A percentile compares a stretch with the other conserved stretches of the same genome.
These are phyloP conservation scores for Inonotus obliquus DNA, from an alignment of 1,284 basidiomycete genomes.

Conservation along the genomic window DNA sequence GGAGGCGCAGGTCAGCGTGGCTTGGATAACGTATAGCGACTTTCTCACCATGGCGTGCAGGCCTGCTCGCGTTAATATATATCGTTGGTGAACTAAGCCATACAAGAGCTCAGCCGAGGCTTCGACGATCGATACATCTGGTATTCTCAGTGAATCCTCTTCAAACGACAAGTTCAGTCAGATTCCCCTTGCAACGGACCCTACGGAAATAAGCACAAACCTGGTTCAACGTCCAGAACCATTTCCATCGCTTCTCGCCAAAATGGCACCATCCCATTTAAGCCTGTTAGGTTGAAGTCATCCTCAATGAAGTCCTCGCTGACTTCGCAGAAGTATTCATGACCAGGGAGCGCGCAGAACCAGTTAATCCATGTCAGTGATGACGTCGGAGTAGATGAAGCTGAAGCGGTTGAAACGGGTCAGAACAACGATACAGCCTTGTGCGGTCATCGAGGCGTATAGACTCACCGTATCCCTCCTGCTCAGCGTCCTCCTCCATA, in stretches of 20 bases:
- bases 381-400: conserved; percentile 80
- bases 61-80: conserved; percentile 92
- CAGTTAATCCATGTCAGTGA: conserved; percentile 96
- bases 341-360: conserved; percentile 98
- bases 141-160: conserved; percentile 90
- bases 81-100: conserved; percentile 96
- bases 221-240: conserved; percentile 99
- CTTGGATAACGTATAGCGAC: conserved; percentile 18
- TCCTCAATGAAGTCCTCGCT: conserved; percentile 99
- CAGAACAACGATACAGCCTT: not conserved
- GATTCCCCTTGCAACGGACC: conserved; percentile 8
- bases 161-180: conserved; percentile 39
- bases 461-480: conserved; percentile 67
- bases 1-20: conserved; percentile 23
- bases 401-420: conserved; percentile 32
- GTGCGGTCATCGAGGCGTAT: not conserved
- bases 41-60: conserved; percentile 81
- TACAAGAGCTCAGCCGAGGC: conserved; percentile 97
- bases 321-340: conserved; percentile 99
- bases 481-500: conserved; percentile 64
- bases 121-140: conserved; percentile 97
- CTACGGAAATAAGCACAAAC: conserved; percentile 41
- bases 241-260: conserved; percentile 99
- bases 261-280: conserved; percentile 94
- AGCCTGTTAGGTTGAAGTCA: conserved; percentile 97